A percentile compares a stretch with the other conserved stretches of the same genome.
phyloP scores from a whole-genome alignment of 768 basidiomycete genomes.

The Boletus sensibilis region DNA sequence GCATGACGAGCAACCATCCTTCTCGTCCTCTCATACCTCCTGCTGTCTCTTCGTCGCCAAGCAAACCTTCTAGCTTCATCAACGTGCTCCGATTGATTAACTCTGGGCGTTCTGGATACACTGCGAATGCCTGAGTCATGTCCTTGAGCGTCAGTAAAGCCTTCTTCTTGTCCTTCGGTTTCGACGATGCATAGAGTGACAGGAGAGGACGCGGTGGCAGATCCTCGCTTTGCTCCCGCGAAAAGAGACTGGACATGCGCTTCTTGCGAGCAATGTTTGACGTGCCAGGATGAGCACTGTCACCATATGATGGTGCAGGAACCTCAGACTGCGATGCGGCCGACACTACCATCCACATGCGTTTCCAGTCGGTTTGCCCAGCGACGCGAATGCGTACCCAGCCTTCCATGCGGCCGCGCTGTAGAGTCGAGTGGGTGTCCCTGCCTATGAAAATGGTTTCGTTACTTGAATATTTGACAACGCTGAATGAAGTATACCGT shows the following conservation, averaged over 20 bases:
- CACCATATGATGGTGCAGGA: slow-evolving; percentile 25
- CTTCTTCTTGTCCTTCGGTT: slow-evolving; percentile 73
- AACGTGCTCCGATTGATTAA: slow-evolving; percentile 85
- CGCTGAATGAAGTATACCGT: slow-evolving; percentile 14
- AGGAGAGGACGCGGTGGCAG: slow-evolving; percentile 43
- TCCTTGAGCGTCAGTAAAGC: slow-evolving; percentile 65
- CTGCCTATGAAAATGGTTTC: slow-evolving; percentile 31
- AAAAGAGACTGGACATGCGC: slow-evolving; percentile 66
- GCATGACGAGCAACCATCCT: slow-evolving; percentile 90
- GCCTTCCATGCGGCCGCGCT: slow-evolving; percentile 79
- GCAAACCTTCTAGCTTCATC: slow-evolving; percentile 86
- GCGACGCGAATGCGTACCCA: slow-evolving; percentile 88
- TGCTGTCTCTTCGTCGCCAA: slow-evolving; percentile 76
- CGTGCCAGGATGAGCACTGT: slow-evolving; percentile 26
- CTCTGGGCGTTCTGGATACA: slow-evolving; percentile 95
- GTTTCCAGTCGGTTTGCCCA: slow-evolving; percentile 98
- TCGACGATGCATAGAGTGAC: slow-evolving; percentile 59
- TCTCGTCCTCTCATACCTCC: slow-evolving; percentile 66
- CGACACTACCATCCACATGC: slow-evolving; percentile 78
- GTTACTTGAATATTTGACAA: slow-evolving; percentile 29
- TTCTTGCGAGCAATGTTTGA: slow-evolving; percentile 36
- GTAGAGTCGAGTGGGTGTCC: slow-evolving; percentile 60
- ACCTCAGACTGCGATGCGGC: slow-evolving; percentile 40
- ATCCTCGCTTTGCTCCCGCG: slow-evolving; percentile 44
- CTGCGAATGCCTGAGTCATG: slow-evolving; percentile 85